Percentiles rank a stretch among this genome's conserved stretches.
These are phyloP conservation scores for Fallopia convolvulus DNA, from an alignment of 148 eudicot species.

Conservation along the genomic window DNA sequence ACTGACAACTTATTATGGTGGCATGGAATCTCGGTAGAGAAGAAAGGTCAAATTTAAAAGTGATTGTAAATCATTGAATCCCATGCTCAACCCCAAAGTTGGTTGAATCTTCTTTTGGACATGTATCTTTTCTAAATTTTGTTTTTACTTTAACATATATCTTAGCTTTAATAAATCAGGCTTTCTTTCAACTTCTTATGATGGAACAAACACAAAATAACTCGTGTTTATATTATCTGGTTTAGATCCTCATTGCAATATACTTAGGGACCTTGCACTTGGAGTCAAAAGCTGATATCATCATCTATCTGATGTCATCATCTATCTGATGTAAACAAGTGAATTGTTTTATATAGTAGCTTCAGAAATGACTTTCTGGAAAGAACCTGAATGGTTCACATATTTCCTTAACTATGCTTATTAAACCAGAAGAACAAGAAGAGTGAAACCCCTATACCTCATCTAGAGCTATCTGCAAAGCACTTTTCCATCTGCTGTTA, in stretches of 20 bases:
- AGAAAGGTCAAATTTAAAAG: not conserved
- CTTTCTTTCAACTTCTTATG: not conserved
- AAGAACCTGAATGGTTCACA: conserved; percentile 16
- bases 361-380: not conserved
- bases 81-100: not conserved
- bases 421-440: conserved; percentile 34
- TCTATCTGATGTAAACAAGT: not conserved
- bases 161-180: not conserved
- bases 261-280: not conserved
- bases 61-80: not conserved
- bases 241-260: not conserved
- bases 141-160: not conserved
- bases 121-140: not conserved
- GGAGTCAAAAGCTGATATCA: not conserved
- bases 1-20: not conserved
- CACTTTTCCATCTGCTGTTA: conserved; percentile 27
- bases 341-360: not conserved
- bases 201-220: not conserved
- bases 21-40: not conserved
- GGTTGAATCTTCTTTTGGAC: not conserved
- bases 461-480: conserved; percentile 29
- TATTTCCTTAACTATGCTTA: conserved; percentile 15
- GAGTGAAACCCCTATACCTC: conserved; percentile 23
- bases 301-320: not conserved
- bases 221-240: not conserved